Conservation (phyloP, 2,329 filamentous ascomycete genomes). For the Sporothrix luriei region DNA sequence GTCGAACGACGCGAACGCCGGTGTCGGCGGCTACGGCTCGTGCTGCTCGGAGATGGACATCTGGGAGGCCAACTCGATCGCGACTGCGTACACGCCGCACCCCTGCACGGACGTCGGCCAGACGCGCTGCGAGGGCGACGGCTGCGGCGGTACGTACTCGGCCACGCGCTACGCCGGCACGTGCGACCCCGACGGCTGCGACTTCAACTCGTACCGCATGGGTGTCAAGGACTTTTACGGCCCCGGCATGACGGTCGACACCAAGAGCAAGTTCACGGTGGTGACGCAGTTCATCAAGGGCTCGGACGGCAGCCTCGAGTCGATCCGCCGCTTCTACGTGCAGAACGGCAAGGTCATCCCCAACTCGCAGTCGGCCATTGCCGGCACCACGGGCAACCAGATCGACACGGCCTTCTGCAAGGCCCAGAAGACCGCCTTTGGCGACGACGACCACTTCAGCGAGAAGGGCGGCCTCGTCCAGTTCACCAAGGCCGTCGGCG, state of each 20-base stretch:
- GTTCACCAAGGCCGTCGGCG: constrained; percentile 55
- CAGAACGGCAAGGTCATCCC: constrained; percentile 60
- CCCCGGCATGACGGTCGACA: constrained; percentile 59
- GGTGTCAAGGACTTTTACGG: constrained; percentile 61
- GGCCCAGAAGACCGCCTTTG: constrained; percentile 57
- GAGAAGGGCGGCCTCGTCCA: constrained; percentile 56
- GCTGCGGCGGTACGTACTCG: constrained; percentile 54
- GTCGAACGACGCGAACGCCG: constrained; percentile 54
- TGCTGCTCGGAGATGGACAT: constrained; percentile 62
- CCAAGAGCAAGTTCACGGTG: constrained; percentile 59
- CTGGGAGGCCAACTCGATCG: constrained; percentile 66
- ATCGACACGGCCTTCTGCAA: constrained; percentile 60
- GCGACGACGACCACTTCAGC: constrained; percentile 55
- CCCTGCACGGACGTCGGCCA: constrained; percentile 53
- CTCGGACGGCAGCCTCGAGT: constrained; percentile 50
- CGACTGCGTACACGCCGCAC: constrained; percentile 62
- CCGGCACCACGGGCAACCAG: constrained; percentile 40
- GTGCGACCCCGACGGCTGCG: constrained; percentile 67
- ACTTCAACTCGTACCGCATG: constrained; percentile 67
- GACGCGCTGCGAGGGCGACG: constrained; percentile 46
- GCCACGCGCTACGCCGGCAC: constrained; percentile 47
- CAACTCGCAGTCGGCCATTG: constrained; percentile 47
- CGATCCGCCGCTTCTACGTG: constrained; percentile 65
- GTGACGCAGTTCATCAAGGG: constrained; percentile 62
- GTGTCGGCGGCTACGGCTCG: constrained; percentile 52